Evolutionary conservation across 78 protist genomes (phyloP).

Genomic region (Cavenderia fasciculata): DNA sequence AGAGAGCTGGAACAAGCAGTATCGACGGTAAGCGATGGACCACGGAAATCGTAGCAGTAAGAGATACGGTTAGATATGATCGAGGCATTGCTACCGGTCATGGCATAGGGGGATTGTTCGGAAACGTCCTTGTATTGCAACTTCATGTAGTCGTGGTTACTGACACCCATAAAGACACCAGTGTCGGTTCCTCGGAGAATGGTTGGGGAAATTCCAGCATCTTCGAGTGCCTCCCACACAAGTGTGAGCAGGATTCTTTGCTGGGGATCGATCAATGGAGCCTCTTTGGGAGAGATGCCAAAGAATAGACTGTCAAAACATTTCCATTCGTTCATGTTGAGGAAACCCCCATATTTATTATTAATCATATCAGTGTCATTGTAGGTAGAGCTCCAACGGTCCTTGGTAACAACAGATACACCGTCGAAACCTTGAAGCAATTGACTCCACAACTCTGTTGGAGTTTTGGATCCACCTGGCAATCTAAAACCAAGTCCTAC

Average conservation of each 20-base stretch:
- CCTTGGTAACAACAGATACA: conserved; percentile 9
- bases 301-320: conserved; percentile 65
- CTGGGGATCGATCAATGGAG: conserved; percentile 90
- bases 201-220: conserved; percentile 35
- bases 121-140: background rate
- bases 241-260: conserved; percentile 86
- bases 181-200: conserved; percentile 34
- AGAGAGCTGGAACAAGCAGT: conserved; percentile 93
- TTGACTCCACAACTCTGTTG: conserved; percentile 34
- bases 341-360: conserved; percentile 58
- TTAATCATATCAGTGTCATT: conserved; percentile 16
- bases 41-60: conserved; percentile 82
- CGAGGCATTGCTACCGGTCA: conserved; percentile 46
- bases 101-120: conserved; percentile 3
- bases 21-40: conserved; percentile 89
- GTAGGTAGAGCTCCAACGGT: conserved; percentile 27
- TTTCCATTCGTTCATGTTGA: conserved; percentile 34
- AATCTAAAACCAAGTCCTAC: conserved; percentile 80
- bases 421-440: conserved; percentile 30
- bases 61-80: conserved; percentile 86
- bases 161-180: conserved; percentile 74
- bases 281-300: conserved; percentile 75
- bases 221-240: conserved; percentile 74
- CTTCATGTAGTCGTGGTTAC: conserved; percentile 27
- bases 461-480: conserved; percentile 70